phyloP scores from a whole-genome alignment of 2,329 filamentous ascomycete species.

The Hyphodiscus sp. region DNA sequence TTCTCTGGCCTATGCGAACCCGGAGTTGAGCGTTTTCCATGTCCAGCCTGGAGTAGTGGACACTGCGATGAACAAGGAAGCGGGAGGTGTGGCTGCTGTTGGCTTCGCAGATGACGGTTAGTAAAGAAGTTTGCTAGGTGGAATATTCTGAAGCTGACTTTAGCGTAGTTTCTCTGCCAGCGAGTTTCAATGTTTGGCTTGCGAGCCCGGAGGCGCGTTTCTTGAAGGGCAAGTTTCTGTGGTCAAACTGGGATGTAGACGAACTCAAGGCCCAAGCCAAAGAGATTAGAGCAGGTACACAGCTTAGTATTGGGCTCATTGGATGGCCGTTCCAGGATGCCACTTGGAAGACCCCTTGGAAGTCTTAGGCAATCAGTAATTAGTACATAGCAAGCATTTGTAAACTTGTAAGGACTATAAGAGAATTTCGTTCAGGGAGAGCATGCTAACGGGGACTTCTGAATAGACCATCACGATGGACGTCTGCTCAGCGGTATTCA shows the following conservation, averaged over 20 bases:
- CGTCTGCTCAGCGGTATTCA: too few relatives aligned
- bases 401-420: too few relatives aligned
- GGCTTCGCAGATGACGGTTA: conserved; percentile 28
- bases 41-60: conserved; percentile 30
- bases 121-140: conserved; percentile 1
- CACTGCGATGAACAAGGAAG: conserved; percentile 27
- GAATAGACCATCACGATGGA: too few relatives aligned
- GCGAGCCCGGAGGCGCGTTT: conserved; percentile 37
- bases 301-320: not conserved
- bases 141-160: conserved; percentile 13
- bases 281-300: conserved; percentile 1
- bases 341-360: not conserved
- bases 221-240: conserved; percentile 39
- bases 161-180: conserved; percentile 18
- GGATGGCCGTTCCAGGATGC: not conserved
- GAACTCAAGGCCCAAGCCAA: conserved; percentile 36
- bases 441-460: too few relatives aligned
- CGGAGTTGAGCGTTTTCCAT: conserved; percentile 27
- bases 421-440: too few relatives aligned
- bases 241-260: conserved; percentile 45
- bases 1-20: conserved; percentile 23
- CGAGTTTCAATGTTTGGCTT: conserved; percentile 20
- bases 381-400: not conserved
- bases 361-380: not conserved
- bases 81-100: conserved; percentile 18